Percentiles rank a stretch among this genome's conserved stretches.
Conservation (phyloP, 73 alveolate genomes). For the Tetrahymena elliotti region DNA sequence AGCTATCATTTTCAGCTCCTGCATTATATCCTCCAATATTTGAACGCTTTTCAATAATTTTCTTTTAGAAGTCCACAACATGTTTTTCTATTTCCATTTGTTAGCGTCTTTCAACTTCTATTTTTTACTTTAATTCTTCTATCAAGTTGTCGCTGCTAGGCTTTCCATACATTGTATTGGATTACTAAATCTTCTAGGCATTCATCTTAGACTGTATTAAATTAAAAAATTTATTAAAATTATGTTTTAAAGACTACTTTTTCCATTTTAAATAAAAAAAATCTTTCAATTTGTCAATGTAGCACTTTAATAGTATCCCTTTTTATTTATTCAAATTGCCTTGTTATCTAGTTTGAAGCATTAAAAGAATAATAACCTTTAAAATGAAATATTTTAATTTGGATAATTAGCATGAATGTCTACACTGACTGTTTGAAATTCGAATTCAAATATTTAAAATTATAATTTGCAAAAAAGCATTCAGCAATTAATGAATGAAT, state of each 20-base stretch:
- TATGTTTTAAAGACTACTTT: neutral
- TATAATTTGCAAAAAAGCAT: neutral
- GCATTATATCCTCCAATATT: constrained; percentile 83
- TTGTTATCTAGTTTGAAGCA: neutral
- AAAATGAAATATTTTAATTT: no score
- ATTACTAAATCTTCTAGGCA: constrained; percentile 7
- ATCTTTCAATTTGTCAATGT: no score
- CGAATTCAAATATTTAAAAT: neutral
- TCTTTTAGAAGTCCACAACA: constrained; percentile 59
- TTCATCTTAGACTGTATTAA: constrained; percentile 26
- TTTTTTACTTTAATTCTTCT: constrained; percentile 45
- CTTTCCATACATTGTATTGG: constrained; percentile 19
- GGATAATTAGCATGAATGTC: neutral
- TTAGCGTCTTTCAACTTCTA: constrained; percentile 54
- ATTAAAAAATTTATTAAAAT: neutral
- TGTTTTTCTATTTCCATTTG: constrained; percentile 66
- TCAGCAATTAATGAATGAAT: neutral
- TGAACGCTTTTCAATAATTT: constrained; percentile 65
- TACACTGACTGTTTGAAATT: neutral
- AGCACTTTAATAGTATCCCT: neutral
- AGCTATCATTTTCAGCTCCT: constrained; percentile 74
- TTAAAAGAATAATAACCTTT: no score
- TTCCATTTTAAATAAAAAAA: neutral
- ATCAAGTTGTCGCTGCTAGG: constrained; percentile 29
- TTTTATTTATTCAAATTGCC: neutral